phyloP scores from a whole-genome alignment of 257 asterid genomes.

The Fraxinus anomala region DNA sequence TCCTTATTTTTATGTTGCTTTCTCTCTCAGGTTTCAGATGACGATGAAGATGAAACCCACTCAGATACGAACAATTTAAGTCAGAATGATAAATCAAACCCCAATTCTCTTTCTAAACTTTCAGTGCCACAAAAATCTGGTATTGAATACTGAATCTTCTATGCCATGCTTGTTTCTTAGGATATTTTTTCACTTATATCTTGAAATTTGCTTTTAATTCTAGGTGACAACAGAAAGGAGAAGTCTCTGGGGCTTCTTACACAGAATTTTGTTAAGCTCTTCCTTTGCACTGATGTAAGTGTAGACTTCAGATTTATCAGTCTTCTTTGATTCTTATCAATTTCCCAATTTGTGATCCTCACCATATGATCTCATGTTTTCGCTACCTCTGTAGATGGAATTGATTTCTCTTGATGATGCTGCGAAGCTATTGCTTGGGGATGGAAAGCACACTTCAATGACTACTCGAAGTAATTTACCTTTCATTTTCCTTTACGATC shows the following conservation, averaged over 20 bases:
- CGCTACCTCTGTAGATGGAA: slow-evolving; percentile 54
- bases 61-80: slow-evolving; percentile 46
- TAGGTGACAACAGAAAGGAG: slow-evolving; percentile 81
- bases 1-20: not conserved
- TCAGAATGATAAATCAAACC: slow-evolving; percentile 54
- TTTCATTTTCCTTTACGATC: not conserved
- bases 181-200: not conserved
- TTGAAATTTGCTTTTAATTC: not conserved
- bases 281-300: slow-evolving; percentile 87
- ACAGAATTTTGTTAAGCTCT: slow-evolving; percentile 88
- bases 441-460: slow-evolving; percentile 80
- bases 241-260: slow-evolving; percentile 94
- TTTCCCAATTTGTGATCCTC: slow-evolving; percentile 7
- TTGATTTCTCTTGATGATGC: slow-evolving; percentile 95
- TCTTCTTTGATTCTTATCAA: not conserved
- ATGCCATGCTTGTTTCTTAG: not conserved
- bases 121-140: slow-evolving; percentile 45
- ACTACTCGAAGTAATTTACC: slow-evolving; percentile 72
- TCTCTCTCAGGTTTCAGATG: slow-evolving; percentile 64
- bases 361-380: not conserved
- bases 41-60: slow-evolving; percentile 69
- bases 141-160: slow-evolving; percentile 21
- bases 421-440: slow-evolving; percentile 88
- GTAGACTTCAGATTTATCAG: not conserved
- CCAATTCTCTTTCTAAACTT: slow-evolving; percentile 42